phyloP scores from a whole-genome alignment of 345 rosid genomes.

The Rhizophora apiculata region DNA sequence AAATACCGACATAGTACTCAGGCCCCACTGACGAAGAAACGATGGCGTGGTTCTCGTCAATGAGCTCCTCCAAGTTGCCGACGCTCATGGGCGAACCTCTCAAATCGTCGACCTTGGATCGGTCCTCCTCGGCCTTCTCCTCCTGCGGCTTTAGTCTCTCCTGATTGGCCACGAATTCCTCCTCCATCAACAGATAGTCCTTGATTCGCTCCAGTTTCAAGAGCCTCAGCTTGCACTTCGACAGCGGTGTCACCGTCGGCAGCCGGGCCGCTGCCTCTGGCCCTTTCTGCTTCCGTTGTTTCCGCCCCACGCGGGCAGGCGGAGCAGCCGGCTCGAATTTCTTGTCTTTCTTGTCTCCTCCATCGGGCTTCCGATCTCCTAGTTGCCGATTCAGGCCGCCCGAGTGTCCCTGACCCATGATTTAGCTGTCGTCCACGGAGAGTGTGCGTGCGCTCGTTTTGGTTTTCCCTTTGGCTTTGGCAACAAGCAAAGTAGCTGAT shows the following conservation, averaged over 20 bases:
- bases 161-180: constrained; percentile 29
- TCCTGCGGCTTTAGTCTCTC: constrained; percentile 31
- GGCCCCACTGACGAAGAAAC: constrained; percentile 31
- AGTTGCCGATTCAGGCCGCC: constrained; percentile 19
- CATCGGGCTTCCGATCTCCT: constrained; percentile 25
- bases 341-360: constrained; percentile 28
- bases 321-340: constrained; percentile 30
- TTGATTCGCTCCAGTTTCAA: constrained; percentile 28
- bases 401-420: constrained; percentile 27
- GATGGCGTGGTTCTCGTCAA: constrained; percentile 31
- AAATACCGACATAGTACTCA: constrained; percentile 28
- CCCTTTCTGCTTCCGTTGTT: constrained; percentile 25
- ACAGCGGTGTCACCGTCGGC: constrained; percentile 22
- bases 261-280: constrained; percentile 22
- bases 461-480: too few relatives aligned
- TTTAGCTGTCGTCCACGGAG: neutral
- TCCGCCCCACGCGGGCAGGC: constrained; percentile 22
- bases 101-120: constrained; percentile 29
- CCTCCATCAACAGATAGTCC: constrained; percentile 32
- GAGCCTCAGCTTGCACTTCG: constrained; percentile 28
- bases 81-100: constrained; percentile 35
- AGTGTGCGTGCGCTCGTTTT: neutral
- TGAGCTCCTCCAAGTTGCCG: constrained; percentile 31
- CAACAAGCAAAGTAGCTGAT: too few relatives aligned
- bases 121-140: constrained; percentile 27